Base-by-base conservation (phyloP, 495 filamentous ascomycete genomes). In the Physcia stellaris region DNA sequence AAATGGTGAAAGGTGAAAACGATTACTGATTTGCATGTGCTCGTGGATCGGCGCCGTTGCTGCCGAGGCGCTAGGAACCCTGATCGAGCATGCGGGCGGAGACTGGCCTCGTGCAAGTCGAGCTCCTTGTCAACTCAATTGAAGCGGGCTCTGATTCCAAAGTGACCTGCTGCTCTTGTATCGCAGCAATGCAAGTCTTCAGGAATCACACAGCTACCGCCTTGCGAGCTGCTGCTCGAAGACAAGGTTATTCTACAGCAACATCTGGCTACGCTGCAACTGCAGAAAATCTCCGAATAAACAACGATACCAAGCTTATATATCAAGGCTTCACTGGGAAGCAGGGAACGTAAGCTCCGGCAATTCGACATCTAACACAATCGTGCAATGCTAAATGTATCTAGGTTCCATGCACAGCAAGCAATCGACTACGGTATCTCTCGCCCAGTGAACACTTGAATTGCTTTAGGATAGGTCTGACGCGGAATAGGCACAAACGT, bases 331-430 rank as follows among this genome's bases (percentile, higher is more conserved):
- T 99, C 62, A 99, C 90, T 10, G 90, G 90, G 54, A 92, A 82
- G 68, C 90, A 98, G 69, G 88, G 90, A 83, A 88, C 84, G 87
- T 95, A 64, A 67, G 87, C 85, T n/a, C n/a, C n/a, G n/a, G n/a
- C n/a, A n/a, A n/a, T n/a, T n/a, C n/a, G n/a, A n/a, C n/a, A n/a
- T n/a, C n/a, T n/a, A n/a, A n/a, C n/a, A n/a, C n/a, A n/a, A n/a
- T n/a, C n/a, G n/a, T n/a, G n/a, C n/a, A n/a, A n/a, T n/a, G n/a
- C n/a, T n/a, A n/a, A n/a, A 31, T 22, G 18, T 21, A 30, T 35
- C 22, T 49, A 96, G 87, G 42, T 99, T 99, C 71, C 90, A 98
- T 58, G 92, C 90, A 43, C 72, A 86, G 60, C 86, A 94, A 70
- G 90, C 90, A 34, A 99, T 99, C 57, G 90, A 87, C 54, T 94